phyloP scores from a whole-genome alignment of 768 basidiomycete species.

The Suillus placidus region DNA sequence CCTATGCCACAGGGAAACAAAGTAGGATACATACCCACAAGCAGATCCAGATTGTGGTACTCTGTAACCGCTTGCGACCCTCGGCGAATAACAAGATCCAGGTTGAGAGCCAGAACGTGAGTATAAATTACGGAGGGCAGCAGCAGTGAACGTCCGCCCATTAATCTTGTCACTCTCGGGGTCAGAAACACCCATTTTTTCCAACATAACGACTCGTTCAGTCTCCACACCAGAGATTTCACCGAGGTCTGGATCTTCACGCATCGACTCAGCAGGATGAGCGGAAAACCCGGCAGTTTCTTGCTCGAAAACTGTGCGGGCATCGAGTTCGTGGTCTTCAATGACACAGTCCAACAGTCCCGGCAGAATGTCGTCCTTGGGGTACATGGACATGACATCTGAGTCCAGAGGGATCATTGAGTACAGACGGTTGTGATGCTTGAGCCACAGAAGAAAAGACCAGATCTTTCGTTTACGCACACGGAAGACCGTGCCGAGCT shows the following conservation, averaged over 20 bases:
- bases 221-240: too few species aligned
- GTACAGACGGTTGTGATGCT: constrained; percentile 8
- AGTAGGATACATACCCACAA: constrained; percentile 36
- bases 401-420: background rate
- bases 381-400: constrained; percentile 1
- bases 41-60: constrained; percentile 35
- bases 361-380: background rate
- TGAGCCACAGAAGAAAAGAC: constrained; percentile 7
- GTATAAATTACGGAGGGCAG: constrained; percentile 29
- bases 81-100: constrained; percentile 28
- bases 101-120: constrained; percentile 2
- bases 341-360: constrained; percentile 15
- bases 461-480: background rate
- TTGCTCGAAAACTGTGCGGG: constrained; percentile 19
- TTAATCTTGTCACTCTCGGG: constrained; percentile 26
- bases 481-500: background rate
- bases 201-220: constrained; percentile 18
- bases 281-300: constrained; percentile 31
- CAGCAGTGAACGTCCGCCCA: constrained; percentile 26
- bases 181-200: constrained; percentile 35
- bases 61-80: constrained; percentile 27
- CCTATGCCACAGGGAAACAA: constrained; percentile 36
- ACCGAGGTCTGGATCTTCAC: too few species aligned
- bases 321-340: constrained; percentile 16
- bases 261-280: constrained; percentile 29